Evolutionary conservation across 73 alveolate species (phyloP).

Genomic region (Breviolum minutum): DNA sequence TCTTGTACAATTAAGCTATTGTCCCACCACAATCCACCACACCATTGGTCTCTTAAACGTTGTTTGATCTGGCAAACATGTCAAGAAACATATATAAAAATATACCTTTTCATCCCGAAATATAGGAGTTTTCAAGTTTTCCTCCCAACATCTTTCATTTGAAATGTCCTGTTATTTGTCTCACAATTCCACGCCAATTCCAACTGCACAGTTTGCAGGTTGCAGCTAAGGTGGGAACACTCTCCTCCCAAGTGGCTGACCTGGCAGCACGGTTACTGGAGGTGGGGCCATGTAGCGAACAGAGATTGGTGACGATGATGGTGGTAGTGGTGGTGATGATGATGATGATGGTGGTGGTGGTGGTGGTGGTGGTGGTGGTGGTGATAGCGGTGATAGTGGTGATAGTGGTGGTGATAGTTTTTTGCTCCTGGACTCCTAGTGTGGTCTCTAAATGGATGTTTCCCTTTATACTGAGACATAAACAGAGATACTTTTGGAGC

Average conservation of each 20-base stretch:
- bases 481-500: not conserved
- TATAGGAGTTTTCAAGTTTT: not conserved
- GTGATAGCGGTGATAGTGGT: not conserved
- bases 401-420: too few species aligned
- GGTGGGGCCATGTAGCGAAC: not conserved
- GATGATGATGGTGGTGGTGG: too few species aligned
- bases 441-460: too few species aligned
- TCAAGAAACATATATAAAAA: not conserved
- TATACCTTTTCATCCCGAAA: not conserved
- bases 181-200: too few species aligned
- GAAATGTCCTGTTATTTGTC: not conserved
- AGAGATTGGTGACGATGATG: not conserved
- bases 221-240: constrained; percentile 70
- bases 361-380: not conserved
- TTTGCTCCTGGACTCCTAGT: too few species aligned
- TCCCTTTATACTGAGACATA: not conserved
- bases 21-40: too few species aligned
- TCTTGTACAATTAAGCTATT: too few species aligned
- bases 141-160: not conserved
- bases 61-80: too few species aligned
- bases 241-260: constrained; percentile 79
- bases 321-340: too few species aligned
- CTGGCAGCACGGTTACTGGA: constrained; percentile 63
- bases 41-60: too few species aligned
- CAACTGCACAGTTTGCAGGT: too few species aligned